Evolutionary conservation across 257 asterid genomes (phyloP).

Genomic region (Penstemon eatonii): DNA sequence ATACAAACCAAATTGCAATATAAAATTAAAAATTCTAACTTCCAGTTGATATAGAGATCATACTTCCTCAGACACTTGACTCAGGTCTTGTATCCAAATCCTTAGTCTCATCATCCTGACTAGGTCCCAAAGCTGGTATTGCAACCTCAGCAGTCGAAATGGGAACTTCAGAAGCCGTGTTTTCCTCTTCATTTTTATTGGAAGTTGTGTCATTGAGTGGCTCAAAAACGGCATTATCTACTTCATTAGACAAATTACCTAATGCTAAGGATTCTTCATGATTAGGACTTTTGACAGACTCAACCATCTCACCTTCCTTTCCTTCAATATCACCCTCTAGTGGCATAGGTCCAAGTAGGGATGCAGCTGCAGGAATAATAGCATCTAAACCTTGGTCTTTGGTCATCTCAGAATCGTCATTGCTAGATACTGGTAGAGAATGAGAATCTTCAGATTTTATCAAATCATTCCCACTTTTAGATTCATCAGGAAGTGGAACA

Average conservation of each 20-base stretch:
- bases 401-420: constrained; percentile 10
- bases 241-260: constrained; percentile 12
- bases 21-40: too few relatives aligned
- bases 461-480: constrained; percentile 1
- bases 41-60: neutral
- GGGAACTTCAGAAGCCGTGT: constrained; percentile 17
- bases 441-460: constrained; percentile 11
- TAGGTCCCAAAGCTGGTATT: constrained; percentile 20
- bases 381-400: constrained; percentile 15
- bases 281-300: constrained; percentile 10
- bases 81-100: constrained; percentile 28
- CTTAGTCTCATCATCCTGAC: constrained; percentile 19
- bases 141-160: constrained; percentile 21
- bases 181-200: constrained; percentile 28
- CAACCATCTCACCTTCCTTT: constrained; percentile 19
- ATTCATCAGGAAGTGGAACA: constrained; percentile 26
- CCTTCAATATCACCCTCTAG: constrained; percentile 9
- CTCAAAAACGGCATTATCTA: constrained; percentile 6
- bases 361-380: constrained; percentile 19
- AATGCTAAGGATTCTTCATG: constrained; percentile 4
- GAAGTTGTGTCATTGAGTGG: constrained; percentile 14
- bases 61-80: constrained; percentile 10
- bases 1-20: too few relatives aligned
- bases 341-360: constrained; percentile 10
- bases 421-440: constrained; percentile 6